These are phyloP conservation scores for Aquanectria penicillioides DNA, from an alignment of 2,329 filamentous ascomycete species.

Conservation along the genomic window DNA sequence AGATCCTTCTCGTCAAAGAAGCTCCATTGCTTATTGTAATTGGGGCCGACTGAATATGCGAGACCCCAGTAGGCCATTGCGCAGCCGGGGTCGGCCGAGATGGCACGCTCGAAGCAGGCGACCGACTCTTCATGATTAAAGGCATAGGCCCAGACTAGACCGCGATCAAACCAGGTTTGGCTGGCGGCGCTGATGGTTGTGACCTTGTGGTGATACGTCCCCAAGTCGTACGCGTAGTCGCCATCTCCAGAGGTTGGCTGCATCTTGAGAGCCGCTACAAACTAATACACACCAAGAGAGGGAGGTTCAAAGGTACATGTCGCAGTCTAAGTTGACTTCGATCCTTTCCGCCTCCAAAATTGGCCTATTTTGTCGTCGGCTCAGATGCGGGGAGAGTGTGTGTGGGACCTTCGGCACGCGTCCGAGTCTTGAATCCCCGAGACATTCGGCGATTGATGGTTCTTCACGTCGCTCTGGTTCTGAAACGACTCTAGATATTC, in stretches of 20 bases:
- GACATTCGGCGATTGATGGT: too few relatives aligned
- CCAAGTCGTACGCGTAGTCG: constrained; percentile 14
- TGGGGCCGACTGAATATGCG: constrained; percentile 77
- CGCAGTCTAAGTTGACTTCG: too few relatives aligned
- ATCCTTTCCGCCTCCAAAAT: too few relatives aligned
- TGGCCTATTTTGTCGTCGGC: too few relatives aligned
- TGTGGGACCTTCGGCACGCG: too few relatives aligned
- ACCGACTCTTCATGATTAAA: constrained; percentile 82
- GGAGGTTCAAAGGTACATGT: too few relatives aligned
- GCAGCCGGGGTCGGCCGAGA: constrained; percentile 62
- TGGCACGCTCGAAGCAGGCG: constrained; percentile 70
- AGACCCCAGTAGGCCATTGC: constrained; percentile 76
- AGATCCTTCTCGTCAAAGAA: constrained; percentile 73
- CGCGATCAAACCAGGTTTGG: constrained; percentile 63
- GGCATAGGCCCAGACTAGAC: constrained; percentile 77
- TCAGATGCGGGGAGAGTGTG: too few relatives aligned
- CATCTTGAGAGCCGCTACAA: background rate
- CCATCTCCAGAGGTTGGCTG: background rate
- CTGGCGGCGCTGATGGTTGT: background rate
- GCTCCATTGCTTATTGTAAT: constrained; percentile 82
- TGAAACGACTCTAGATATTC: too few relatives aligned
- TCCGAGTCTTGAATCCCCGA: too few relatives aligned
- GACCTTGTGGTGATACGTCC: constrained; percentile 7
- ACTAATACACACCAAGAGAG: too few relatives aligned
- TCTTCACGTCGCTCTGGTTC: too few relatives aligned